Base-by-base conservation (phyloP, 192 early-diverging fungal genomes). In the Radiomyces spectabilis region DNA sequence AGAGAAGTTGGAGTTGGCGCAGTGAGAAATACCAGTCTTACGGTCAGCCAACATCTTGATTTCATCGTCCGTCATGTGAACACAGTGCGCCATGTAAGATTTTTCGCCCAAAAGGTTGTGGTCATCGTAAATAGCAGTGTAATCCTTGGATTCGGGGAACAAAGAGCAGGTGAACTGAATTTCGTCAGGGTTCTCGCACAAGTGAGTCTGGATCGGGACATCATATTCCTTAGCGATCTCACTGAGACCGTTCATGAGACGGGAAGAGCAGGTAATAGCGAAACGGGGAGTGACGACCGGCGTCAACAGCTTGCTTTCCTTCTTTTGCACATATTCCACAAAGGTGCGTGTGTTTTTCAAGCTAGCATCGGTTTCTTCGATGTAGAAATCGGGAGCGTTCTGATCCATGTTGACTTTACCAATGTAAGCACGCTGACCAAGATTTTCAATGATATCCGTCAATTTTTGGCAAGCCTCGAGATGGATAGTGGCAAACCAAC, bases 321-420 rank as follows among this genome's bases (percentile, higher is more conserved):
- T 65, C 26, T 38, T 61, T 44, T 81, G 41, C 1, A 81, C 75
- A 9, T 82, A 76, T 31, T 78, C 65, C 31, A 91, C 71, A 53
- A 88, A 88, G 21, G 70, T 60, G 16, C 73, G 67, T 0, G 91
- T 98, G 19, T 79, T 76, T 12, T 69, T 52, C 25, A 95, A 54
- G 56, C 80, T 86, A 18, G 73, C 64, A 26, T 83, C 74, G 5
- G 85, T 86, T 16, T 73, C 63, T 65, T 96, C 92, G 22, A 79
- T 62, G 66, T 92, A 88, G 59, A 77, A 85, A 30, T 83, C 77
- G 22, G 92, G 91, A 1, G 79, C 66, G 62, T 94, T 92, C 52
- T 83, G 72, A 68, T 95, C 92, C 95, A 98, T 98, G 77, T 90
- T 92, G 49, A 98, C 93, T 62, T 96, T 95, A 16, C 95, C 95